phyloP scores from a whole-genome alignment of 306 rosid genomes.

The Boehmeria nivea region DNA sequence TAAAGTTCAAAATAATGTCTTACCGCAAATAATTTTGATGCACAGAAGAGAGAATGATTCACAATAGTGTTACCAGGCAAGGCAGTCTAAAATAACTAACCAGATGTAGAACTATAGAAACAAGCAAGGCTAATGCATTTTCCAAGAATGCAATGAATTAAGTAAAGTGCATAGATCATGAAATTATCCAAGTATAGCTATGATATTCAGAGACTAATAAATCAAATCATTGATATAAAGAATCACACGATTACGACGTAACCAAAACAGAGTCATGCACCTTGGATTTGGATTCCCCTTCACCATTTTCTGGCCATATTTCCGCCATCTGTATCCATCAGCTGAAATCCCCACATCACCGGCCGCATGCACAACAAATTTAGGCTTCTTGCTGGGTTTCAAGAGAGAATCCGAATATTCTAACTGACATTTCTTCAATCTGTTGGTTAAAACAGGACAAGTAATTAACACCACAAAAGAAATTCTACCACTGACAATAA shows the following conservation, averaged over 20 bases:
- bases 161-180: neutral
- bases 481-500: conserved; percentile 12
- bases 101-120: too few species aligned
- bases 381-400: conserved; percentile 69
- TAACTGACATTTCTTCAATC: conserved; percentile 67
- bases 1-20: too few species aligned
- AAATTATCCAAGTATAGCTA: neutral
- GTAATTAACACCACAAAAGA: conserved; percentile 21
- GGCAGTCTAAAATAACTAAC: too few species aligned
- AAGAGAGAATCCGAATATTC: conserved; percentile 35
- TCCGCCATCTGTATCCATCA: conserved; percentile 97
- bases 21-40: too few species aligned
- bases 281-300: conserved; percentile 93
- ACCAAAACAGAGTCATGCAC: conserved; percentile 30
- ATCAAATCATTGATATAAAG: conserved; percentile 3
- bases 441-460: conserved; percentile 38
- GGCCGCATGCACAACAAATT: conserved; percentile 82
- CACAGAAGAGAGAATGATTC: too few species aligned
- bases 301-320: conserved; percentile 98
- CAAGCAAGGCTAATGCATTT: too few species aligned
- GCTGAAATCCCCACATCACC: conserved; percentile 91
- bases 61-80: too few species aligned
- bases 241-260: neutral
- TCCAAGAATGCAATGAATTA: neutral
- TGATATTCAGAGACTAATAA: conserved; percentile 9